These are phyloP conservation scores for Physocladia obscura DNA, from an alignment of 192 early-diverging fungal genomes.

Conservation along the genomic window DNA sequence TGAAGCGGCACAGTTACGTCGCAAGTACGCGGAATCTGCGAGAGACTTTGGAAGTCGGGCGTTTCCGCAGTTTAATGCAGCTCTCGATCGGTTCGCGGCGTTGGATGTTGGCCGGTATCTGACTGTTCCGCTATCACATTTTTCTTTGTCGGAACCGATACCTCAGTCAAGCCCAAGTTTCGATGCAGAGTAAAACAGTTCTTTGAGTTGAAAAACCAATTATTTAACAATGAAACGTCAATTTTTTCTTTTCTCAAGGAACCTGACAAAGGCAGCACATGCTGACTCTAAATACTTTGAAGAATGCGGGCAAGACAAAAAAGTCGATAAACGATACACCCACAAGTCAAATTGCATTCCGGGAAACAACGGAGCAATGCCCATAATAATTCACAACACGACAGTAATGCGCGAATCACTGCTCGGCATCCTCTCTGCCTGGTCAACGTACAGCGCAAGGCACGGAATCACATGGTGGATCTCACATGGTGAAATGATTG, in stretches of 20 bases:
- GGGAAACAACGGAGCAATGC: neutral
- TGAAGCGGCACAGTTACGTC: neutral
- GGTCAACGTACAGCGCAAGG: constrained; percentile 23
- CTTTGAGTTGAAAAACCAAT: neutral
- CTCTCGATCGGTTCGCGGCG: neutral
- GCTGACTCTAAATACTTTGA: neutral
- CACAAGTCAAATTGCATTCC: neutral
- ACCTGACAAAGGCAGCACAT: neutral
- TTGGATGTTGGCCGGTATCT: neutral
- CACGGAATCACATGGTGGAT: constrained; percentile 33
- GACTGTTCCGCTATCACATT: constrained; percentile 6
- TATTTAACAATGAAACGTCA: neutral
- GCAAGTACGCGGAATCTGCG: neutral
- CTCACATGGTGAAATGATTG: constrained; percentile 38
- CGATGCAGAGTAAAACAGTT: neutral
- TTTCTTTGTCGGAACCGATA: neutral
- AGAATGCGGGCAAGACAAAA: neutral
- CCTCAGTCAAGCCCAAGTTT: too few relatives aligned
- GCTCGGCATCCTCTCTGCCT: neutral
- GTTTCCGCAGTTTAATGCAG: too few relatives aligned
- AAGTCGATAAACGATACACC: neutral
- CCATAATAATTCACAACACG: neutral
- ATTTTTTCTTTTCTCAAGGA: neutral
- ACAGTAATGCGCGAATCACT: neutral
- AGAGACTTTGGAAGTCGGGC: neutral